Evolutionary conservation across 345 rosid genomes (phyloP), one percentile per base, ranked within the genome.

Genomic region (Hevea brasiliensis): DNA sequence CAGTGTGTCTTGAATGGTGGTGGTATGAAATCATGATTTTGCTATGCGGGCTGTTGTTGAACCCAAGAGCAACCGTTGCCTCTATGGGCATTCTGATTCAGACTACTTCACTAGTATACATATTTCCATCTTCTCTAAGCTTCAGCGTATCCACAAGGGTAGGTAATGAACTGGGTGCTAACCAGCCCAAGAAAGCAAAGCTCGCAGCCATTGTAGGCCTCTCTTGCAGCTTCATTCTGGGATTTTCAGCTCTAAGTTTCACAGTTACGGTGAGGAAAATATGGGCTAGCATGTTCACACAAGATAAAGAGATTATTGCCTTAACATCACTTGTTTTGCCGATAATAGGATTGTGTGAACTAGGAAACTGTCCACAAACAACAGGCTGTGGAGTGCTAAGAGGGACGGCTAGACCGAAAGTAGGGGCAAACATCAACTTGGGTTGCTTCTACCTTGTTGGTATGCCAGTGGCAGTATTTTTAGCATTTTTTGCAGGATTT

Each of bases 1-100:
- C 98, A 0, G 97, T 93, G 45, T 93, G 97, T 80, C 81, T 93
- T 14, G 98, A 93, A 81, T 93, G 98, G 97, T 93, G 98, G 98
- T 93, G 98, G 97, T 93, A 93, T 17, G 98, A 93, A 65, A 89
- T 91, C 81, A 93, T 93, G 97, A 91, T 89, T 61, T 69, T 91
- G 72, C 81, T 93, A 0, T 90, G 97, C 71, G 98, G 98, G 6
- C 57, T 89, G 65, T 69, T 93, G 56, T 44, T 84, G 40, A 86
- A 91, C 60, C 98, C 97, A 1, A 86, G 76, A 84, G 90, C 91
- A 70, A 90, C 96, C 0, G 92, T 93, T 1, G 94, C 97, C 17
- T 91, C 97, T 3, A 91, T 91, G 91, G 98, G 98, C 56, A 87
- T 93, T 85, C 72, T 89, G 86, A 90, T 93, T 55, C 98, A 93